Evolutionary conservation across 495 filamentous ascomycete genomes (phyloP).

Genomic region (Penicillium ochrochloron): DNA sequence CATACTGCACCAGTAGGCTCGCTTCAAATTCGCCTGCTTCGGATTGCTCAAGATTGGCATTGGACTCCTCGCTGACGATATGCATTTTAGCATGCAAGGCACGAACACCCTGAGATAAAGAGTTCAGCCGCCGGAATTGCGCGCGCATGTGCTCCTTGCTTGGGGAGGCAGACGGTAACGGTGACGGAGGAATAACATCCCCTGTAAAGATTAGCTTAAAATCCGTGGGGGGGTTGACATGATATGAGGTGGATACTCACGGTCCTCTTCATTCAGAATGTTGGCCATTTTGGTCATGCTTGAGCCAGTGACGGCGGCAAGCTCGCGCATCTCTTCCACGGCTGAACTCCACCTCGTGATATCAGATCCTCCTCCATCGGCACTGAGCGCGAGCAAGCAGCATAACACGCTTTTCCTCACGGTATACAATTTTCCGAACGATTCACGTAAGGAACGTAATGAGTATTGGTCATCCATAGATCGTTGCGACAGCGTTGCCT

Average conservation of each 20-base stretch:
- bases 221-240: conserved; percentile 11
- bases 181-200: conserved; percentile 62
- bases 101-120: conserved; percentile 86
- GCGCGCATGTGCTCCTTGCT: conserved; percentile 78
- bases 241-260: conserved; percentile 51
- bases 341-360: conserved; percentile 79
- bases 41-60: conserved; percentile 71
- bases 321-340: conserved; percentile 70
- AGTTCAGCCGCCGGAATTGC: conserved; percentile 83
- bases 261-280: conserved; percentile 82
- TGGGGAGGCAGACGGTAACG: conserved; percentile 72
- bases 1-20: conserved; percentile 84
- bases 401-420: conserved; percentile 83
- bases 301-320: conserved; percentile 59
- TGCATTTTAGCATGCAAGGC: conserved; percentile 95
- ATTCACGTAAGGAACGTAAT: conserved; percentile 75
- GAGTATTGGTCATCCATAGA: conserved; percentile 77
- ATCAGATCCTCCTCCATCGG: conserved; percentile 81
- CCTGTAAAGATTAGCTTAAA: conserved; percentile 39
- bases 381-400: conserved; percentile 82
- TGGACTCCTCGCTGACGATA: conserved; percentile 86
- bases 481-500: conserved; percentile 60
- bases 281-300: conserved; percentile 63
- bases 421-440: conserved; percentile 77
- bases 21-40: conserved; percentile 70